Evolutionary conservation across 169 alveolate genomes (phyloP).

Genomic region (Plasmodium berghei): DNA sequence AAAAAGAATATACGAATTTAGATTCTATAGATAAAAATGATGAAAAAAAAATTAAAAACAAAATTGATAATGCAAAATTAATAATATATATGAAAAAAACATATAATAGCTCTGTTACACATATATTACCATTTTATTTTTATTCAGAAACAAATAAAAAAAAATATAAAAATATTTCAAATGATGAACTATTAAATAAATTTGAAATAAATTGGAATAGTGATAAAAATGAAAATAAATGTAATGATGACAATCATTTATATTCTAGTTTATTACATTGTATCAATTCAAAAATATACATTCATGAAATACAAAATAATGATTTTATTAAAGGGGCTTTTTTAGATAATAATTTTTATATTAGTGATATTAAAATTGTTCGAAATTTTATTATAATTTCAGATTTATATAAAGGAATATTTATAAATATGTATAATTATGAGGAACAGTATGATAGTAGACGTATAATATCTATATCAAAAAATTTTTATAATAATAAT

Average conservation of each 20-base stretch:
- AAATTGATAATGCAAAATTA: slow-evolving; percentile 18
- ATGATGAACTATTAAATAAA: not conserved
- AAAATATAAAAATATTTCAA: not conserved
- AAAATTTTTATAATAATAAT: slow-evolving; percentile 21
- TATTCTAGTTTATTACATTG: slow-evolving; percentile 38
- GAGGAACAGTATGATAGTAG: slow-evolving; percentile 67
- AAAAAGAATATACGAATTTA: not conserved
- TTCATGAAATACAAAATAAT: slow-evolving; percentile 41
- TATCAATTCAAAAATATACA: slow-evolving; percentile 31
- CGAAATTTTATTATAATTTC: slow-evolving; percentile 46
- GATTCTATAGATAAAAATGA: not conserved
- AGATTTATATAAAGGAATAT: slow-evolving; percentile 52
- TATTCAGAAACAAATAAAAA: slow-evolving; percentile 5
- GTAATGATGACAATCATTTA: not conserved
- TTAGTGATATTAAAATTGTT: slow-evolving; percentile 47
- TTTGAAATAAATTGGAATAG: slow-evolving; percentile 11
- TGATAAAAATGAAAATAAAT: not conserved
- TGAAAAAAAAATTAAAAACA: not conserved
- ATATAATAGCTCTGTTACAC: slow-evolving; percentile 49
- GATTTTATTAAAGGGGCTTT: slow-evolving; percentile 72
- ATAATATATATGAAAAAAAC: slow-evolving; percentile 39
- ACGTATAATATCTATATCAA: slow-evolving; percentile 63
- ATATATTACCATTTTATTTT: slow-evolving; percentile 35
- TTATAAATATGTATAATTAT: slow-evolving; percentile 57
- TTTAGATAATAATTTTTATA: slow-evolving; percentile 50